A percentile compares a stretch with the other conserved stretches of the same genome.
phyloP scores from a whole-genome alignment of 441 rosid genomes.

The Adansonia grandidieri region DNA sequence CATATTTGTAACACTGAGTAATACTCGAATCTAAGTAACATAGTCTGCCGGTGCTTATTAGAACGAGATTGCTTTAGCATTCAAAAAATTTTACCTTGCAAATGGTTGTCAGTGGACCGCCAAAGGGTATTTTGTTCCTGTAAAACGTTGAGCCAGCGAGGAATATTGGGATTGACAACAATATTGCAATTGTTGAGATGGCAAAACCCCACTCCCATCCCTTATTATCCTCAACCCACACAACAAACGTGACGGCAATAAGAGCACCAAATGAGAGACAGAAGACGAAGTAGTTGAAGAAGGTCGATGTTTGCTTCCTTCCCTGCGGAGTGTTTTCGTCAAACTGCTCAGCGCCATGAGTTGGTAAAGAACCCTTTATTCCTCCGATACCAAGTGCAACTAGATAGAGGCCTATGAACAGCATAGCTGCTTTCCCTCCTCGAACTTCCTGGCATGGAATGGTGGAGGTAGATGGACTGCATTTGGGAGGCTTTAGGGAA shows the following conservation, averaged over 20 bases:
- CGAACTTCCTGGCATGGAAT: conserved; percentile 51
- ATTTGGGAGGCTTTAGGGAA: conserved; percentile 64
- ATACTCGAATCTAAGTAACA: too few species aligned
- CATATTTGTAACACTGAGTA: too few species aligned
- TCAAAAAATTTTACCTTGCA: conserved; percentile 48
- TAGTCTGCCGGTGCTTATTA: too few species aligned
- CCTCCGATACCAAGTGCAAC: conserved; percentile 94
- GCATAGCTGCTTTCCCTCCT: conserved; percentile 67
- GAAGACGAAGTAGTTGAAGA: conserved; percentile 87
- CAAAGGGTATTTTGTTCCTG: conserved; percentile 70
- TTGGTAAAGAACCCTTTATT: conserved; percentile 81
- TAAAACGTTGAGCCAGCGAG: conserved; percentile 66
- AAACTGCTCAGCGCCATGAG: conserved; percentile 89
- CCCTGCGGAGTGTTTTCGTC: conserved; percentile 59
- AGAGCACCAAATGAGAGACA: conserved; percentile 77
- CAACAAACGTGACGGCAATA: conserved; percentile 85
- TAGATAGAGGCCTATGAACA: conserved; percentile 68
- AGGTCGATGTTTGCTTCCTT: conserved; percentile 82
- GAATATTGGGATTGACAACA: conserved; percentile 67
- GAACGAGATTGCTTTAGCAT: neutral
- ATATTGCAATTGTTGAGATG: conserved; percentile 62
- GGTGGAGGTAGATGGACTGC: conserved; percentile 35
- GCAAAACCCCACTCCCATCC: conserved; percentile 98
- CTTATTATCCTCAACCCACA: conserved; percentile 83
- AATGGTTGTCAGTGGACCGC: conserved; percentile 87